These are phyloP conservation scores for Coniochaeta ligniaria DNA, from an alignment of 2,329 filamentous ascomycete genomes.

Conservation along the genomic window DNA sequence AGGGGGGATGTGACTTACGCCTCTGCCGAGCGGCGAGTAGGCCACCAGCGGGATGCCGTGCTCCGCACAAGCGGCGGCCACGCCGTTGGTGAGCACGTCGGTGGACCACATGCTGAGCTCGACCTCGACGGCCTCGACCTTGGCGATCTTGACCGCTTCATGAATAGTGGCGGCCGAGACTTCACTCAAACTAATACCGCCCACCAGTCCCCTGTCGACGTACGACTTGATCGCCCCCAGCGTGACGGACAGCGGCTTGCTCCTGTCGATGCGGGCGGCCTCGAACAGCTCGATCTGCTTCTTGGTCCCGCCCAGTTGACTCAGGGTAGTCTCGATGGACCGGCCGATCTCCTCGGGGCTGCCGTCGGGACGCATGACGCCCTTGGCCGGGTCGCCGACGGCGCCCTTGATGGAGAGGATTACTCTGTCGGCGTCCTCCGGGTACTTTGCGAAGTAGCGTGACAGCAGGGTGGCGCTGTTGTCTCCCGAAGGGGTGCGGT, in stretches of 20 bases:
- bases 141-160: constrained; percentile 34
- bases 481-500: constrained; percentile 52
- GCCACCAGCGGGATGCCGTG: constrained; percentile 62
- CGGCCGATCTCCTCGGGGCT: constrained; percentile 45
- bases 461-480: constrained; percentile 48
- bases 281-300: constrained; percentile 57
- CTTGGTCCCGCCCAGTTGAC: constrained; percentile 41
- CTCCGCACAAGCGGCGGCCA: constrained; percentile 46
- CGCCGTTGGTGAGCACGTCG: constrained; percentile 26
- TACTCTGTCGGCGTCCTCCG: constrained; percentile 54
- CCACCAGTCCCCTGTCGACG: constrained; percentile 43
- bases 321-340: constrained; percentile 50
- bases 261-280: constrained; percentile 45
- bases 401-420: constrained; percentile 52
- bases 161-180: constrained; percentile 40
- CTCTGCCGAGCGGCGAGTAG: constrained; percentile 37
- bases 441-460: constrained; percentile 54
- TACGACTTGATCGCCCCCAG: constrained; percentile 38
- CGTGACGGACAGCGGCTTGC: constrained; percentile 34
- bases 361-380: constrained; percentile 32
- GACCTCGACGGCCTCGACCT: constrained; percentile 42
- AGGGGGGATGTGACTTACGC: constrained; percentile 20
- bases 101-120: constrained; percentile 34
- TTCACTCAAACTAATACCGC: constrained; percentile 45
- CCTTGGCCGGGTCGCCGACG: constrained; percentile 23